Percentiles rank a stretch among this genome's conserved stretches.
phyloP scores from a whole-genome alignment of 768 basidiomycete species.

The Trametes gibbosa region DNA sequence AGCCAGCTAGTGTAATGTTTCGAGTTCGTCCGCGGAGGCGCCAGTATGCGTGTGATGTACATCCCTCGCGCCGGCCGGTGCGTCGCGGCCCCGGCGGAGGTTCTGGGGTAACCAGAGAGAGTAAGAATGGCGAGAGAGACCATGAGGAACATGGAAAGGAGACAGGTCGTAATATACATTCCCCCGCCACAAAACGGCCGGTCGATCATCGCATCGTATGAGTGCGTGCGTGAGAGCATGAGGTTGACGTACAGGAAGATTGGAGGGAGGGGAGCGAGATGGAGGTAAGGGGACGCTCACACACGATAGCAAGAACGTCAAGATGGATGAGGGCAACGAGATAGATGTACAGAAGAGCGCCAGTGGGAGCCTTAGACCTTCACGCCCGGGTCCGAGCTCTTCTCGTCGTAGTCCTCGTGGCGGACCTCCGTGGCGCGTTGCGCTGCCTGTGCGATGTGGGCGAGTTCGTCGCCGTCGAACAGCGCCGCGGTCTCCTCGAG shows the following conservation, averaged over 20 bases:
- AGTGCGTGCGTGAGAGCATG: neutral
- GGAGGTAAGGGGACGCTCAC: neutral
- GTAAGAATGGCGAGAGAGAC: neutral
- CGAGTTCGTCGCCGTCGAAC: conserved; percentile 67
- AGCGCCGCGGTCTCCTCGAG: conserved; percentile 81
- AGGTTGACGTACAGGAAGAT: neutral
- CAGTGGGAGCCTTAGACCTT: conserved; percentile 5
- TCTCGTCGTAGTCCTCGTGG: conserved; percentile 23
- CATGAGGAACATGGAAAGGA: neutral
- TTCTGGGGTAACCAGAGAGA: neutral
- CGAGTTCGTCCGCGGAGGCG: neutral
- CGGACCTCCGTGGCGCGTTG: conserved; percentile 11
- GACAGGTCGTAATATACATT: neutral
- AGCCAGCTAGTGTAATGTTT: neutral
- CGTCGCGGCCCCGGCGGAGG: neutral
- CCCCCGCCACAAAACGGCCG: neutral
- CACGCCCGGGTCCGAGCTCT: conserved; percentile 15
- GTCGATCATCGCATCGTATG: neutral
- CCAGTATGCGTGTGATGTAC: neutral
- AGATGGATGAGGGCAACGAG: neutral
- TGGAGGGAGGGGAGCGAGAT: neutral
- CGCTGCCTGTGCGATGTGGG: conserved; percentile 5
- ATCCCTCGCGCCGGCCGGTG: neutral
- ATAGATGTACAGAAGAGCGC: neutral
- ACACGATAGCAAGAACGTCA: neutral